phyloP scores from a whole-genome alignment of 1,284 basidiomycete species.

The Thelephora terrestris region DNA sequence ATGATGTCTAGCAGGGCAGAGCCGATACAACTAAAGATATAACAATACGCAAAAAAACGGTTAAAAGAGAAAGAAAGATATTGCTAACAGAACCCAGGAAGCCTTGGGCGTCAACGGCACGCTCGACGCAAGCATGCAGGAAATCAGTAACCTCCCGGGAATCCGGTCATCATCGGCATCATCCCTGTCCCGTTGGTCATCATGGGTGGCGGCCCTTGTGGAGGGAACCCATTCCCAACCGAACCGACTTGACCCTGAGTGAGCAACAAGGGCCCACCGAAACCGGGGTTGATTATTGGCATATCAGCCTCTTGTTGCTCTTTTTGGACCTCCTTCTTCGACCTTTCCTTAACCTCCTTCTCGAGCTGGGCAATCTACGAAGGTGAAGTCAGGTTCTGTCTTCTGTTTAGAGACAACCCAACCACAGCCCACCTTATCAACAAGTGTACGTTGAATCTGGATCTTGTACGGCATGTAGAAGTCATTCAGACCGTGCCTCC shows the following conservation, averaged over 20 bases:
- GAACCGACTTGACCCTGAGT: constrained; percentile 54
- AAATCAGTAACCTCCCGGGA: no score
- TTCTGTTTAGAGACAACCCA: no score
- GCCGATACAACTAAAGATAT: no score
- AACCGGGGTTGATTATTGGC: constrained; percentile 74
- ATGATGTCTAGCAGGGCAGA: no score
- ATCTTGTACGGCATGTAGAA: constrained; percentile 95
- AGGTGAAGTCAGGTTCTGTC: constrained; percentile 9
- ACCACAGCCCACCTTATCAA: constrained; percentile 45
- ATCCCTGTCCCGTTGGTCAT: constrained; percentile 34
- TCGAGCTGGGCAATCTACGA: constrained; percentile 60
- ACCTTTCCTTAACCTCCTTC: constrained; percentile 75
- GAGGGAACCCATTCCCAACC: constrained; percentile 23
- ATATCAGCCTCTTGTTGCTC: constrained; percentile 76
- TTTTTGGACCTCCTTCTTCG: constrained; percentile 77
- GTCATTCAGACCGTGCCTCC: constrained; percentile 92
- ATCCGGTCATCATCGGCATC: constrained; percentile 16
- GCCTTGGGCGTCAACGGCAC: no score
- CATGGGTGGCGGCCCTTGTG: constrained; percentile 34
- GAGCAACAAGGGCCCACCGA: constrained; percentile 49
- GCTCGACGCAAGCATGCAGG: no score
- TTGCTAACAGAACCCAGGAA: no score
- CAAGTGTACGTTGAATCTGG: constrained; percentile 70
- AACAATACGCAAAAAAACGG: no score
- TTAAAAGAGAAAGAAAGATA: no score